Evolutionary conservation across 306 rosid species (phyloP).

Genomic region (Citrullus amarus): DNA sequence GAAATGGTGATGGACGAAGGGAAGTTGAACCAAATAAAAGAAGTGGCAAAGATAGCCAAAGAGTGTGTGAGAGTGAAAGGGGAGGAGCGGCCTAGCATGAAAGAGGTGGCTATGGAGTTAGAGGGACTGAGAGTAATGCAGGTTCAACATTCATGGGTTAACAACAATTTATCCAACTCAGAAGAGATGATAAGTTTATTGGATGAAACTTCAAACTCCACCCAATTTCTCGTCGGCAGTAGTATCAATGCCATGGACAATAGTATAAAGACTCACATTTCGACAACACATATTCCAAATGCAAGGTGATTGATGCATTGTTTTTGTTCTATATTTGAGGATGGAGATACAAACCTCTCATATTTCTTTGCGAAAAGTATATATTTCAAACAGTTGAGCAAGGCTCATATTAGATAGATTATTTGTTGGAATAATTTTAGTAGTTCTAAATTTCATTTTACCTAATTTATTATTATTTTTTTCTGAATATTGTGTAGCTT

Average conservation of each 20-base stretch:
- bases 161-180: background rate
- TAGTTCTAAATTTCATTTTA: no score
- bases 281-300: background rate
- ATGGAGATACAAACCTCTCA: no score
- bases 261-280: background rate
- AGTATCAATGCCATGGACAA: background rate
- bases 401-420: no score
- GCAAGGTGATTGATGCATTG: background rate
- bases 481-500: no score
- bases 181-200: constrained; percentile 17
- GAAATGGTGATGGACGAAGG: background rate
- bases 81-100: constrained; percentile 46
- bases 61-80: constrained; percentile 24
- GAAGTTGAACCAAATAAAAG: constrained; percentile 23
- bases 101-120: constrained; percentile 34
- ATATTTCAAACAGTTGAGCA: no score
- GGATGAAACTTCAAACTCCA: background rate
- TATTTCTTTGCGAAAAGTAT: no score
- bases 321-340: no score
- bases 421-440: no score
- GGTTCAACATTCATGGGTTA: constrained; percentile 1
- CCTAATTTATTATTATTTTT: no score
- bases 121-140: constrained; percentile 19
- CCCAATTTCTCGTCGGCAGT: background rate
- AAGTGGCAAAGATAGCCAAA: constrained; percentile 21